Percentiles rank a stretch among this genome's conserved stretches.
phyloP scores from a whole-genome alignment of 2,329 filamentous ascomycete genomes.

The Dothideomycetes sp. region DNA sequence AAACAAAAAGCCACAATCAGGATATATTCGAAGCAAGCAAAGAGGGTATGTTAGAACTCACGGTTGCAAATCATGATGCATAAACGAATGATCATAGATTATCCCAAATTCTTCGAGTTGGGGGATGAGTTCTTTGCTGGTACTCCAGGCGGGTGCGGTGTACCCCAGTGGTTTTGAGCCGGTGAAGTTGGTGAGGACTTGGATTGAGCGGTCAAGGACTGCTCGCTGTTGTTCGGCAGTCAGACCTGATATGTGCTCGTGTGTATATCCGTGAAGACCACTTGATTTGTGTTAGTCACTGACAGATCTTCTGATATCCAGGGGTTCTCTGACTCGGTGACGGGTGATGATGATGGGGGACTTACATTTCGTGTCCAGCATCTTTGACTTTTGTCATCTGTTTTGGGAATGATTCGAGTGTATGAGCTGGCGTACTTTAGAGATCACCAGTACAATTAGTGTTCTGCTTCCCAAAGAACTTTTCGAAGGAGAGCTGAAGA shows the following conservation, averaged over 20 bases:
- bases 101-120: constrained; percentile 35
- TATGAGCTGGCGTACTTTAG: constrained; percentile 29
- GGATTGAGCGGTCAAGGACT: constrained; percentile 31
- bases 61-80: constrained; percentile 40
- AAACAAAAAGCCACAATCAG: neutral
- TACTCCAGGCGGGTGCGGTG: constrained; percentile 37
- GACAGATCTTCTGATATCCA: no score
- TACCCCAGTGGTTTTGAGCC: constrained; percentile 35
- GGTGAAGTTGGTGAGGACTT: constrained; percentile 30
- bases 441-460: neutral
- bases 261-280: constrained; percentile 34
- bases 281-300: constrained; percentile 9
- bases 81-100: constrained; percentile 40
- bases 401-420: constrained; percentile 40
- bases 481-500: no score
- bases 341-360: neutral
- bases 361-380: constrained; percentile 33
- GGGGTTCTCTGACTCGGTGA: no score
- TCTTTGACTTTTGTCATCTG: constrained; percentile 38
- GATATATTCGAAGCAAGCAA: neutral
- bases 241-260: constrained; percentile 29
- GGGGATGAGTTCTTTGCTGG: constrained; percentile 29
- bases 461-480: no score
- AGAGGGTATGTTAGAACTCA: no score
- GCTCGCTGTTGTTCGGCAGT: constrained; percentile 28